Evolutionary conservation across 139 green algal genomes (phyloP).

Genomic region (Tetradesmus lagerheimii): DNA sequence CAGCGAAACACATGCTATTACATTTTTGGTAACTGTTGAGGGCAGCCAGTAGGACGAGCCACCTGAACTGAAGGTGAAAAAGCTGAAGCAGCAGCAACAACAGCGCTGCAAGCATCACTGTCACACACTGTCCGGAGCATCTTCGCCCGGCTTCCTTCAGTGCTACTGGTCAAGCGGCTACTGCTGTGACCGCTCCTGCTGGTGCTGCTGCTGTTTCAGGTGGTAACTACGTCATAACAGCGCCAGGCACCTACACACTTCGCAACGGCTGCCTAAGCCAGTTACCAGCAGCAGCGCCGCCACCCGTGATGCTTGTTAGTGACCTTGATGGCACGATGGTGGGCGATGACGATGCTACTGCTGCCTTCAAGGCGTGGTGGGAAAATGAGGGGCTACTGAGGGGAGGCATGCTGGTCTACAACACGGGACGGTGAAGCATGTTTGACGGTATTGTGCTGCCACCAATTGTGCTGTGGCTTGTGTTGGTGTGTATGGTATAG

Average conservation of each 20-base stretch:
- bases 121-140: too few relatives aligned
- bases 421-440: slow-evolving; percentile 75
- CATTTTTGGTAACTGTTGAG: too few relatives aligned
- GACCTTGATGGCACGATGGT: slow-evolving; percentile 95
- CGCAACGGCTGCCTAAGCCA: not conserved
- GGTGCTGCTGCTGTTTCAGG: not conserved
- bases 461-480: too few relatives aligned
- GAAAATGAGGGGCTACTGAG: slow-evolving; percentile 71
- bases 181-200: not conserved
- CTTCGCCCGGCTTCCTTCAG: too few relatives aligned
- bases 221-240: slow-evolving; percentile 44
- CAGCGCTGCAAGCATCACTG: too few relatives aligned
- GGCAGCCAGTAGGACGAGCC: too few relatives aligned
- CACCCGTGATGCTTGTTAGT: slow-evolving; percentile 62
- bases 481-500: too few relatives aligned
- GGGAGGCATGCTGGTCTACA: slow-evolving; percentile 62
- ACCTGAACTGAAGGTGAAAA: too few relatives aligned
- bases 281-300: not conserved
- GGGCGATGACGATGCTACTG: slow-evolving; percentile 76
- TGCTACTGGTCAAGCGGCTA: not conserved
- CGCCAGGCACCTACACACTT: slow-evolving; percentile 41
- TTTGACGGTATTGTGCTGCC: too few relatives aligned
- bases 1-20: too few relatives aligned
- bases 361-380: slow-evolving; percentile 85
- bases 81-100: too few relatives aligned